Evolutionary conservation across 129 eudicot species (phyloP), one percentile per base, ranked within the genome.

Genomic region (Flaveria brownii): DNA sequence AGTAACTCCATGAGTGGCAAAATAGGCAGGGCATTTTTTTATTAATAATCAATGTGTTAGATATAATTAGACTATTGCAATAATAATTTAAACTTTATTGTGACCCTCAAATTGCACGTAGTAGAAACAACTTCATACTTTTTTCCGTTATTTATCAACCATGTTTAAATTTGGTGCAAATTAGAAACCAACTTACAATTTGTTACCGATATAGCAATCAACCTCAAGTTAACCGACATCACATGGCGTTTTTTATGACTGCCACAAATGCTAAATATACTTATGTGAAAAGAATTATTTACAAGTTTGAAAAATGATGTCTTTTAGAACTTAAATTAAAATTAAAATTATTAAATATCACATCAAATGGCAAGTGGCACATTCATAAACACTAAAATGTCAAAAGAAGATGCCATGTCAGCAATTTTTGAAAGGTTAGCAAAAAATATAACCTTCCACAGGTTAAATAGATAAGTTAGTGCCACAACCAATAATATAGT

Each of bases 371-470:
- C 2, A 52, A 52, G 23, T 52, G 59, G 23, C 59, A 52, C 17
- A 52, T 52, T 52, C 20, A 55, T 55, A 18, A 6, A 55, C 2
- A 54, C 61, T 54, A 54, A 54, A 51, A 17, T 54, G 61, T n/a
- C 61, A 54, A 17, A 54, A 54, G 61, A 54, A 54, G 61, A n/a
- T 5, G 61, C 25, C 61, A 54, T 54, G 61, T 54, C 61, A 18
- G 12, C 23, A 18, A 54, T 54, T 54, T 7, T n/a, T 54, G 23
- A 54, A n/a, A 50, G 17, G 6, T 54, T 5, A 17, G 2, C 23
- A n/a, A 54, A 54, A 54, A 17, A 17, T n/a, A 5, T 54, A 54
- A 54, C 61, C 61, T 54, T 54, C 18, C 61, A 54, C 9, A 0
- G 26, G 25, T 54, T 54, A 9, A 54, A 17, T 23, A 54, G 22